phyloP scores from a whole-genome alignment of 208 protist genomes.

The Angomonas desouzai region DNA sequence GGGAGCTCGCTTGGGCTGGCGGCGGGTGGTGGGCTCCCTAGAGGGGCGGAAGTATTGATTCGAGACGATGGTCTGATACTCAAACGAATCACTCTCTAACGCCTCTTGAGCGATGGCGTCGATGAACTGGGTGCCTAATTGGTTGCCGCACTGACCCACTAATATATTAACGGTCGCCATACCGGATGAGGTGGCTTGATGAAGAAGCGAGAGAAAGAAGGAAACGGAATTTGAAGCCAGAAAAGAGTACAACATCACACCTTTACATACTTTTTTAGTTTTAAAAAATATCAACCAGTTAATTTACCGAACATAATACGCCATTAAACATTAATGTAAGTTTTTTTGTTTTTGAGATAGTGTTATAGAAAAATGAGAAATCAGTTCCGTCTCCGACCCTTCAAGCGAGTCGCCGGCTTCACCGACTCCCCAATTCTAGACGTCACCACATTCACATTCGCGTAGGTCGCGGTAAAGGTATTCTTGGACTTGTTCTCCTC shows the following conservation, averaged over 20 bases:
- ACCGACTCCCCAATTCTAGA: neutral
- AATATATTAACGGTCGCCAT: conserved; percentile 72
- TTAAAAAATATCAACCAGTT: no score
- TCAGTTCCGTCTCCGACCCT: neutral
- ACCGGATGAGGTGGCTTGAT: neutral
- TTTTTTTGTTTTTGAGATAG: no score
- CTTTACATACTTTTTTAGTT: no score
- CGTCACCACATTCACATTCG: neutral
- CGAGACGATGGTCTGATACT: conserved; percentile 52
- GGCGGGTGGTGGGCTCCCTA: neutral
- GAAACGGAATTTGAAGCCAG: neutral
- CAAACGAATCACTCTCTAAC: conserved; percentile 32
- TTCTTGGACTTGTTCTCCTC: neutral
- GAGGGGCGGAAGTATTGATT: conserved; percentile 56
- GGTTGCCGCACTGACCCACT: conserved; percentile 91
- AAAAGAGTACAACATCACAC: neutral
- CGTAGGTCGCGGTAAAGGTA: neutral
- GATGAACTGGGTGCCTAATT: conserved; percentile 80
- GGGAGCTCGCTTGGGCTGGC: neutral
- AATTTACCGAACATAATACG: neutral
- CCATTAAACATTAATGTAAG: no score
- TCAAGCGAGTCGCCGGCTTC: neutral
- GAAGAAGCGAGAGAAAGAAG: neutral
- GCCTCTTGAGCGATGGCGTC: conserved; percentile 55
- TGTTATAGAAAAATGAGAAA: no score